Conservation (phyloP, 2,329 filamentous ascomycete genomes). For the Nothomitra cinnamomea region DNA sequence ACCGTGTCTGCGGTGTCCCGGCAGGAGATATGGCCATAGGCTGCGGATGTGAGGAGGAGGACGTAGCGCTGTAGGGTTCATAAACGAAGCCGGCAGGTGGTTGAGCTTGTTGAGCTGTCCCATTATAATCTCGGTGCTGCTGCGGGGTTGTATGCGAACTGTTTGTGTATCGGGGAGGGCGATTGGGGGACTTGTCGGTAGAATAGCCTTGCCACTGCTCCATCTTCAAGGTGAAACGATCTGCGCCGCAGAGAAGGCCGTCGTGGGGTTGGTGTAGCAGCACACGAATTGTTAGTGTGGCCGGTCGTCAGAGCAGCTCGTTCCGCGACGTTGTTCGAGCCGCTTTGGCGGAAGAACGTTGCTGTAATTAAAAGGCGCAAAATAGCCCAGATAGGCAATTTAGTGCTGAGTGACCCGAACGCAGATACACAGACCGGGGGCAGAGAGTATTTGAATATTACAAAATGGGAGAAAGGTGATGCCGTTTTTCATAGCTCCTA, state of each 20-base stretch:
- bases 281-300: slow-evolving; percentile 2
- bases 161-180: neutral
- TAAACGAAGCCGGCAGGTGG: slow-evolving; percentile 4
- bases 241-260: neutral
- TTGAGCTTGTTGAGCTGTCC: slow-evolving; percentile 3
- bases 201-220: slow-evolving; percentile 3
- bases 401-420: neutral
- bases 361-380: slow-evolving; percentile 2
- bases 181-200: neutral
- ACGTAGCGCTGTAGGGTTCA: slow-evolving; percentile 5
- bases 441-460: too few relatives aligned
- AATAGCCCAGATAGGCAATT: slow-evolving; percentile 2
- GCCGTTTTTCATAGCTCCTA: too few relatives aligned
- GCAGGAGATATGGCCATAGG: slow-evolving; percentile 3
- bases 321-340: slow-evolving; percentile 1
- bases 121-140: slow-evolving; percentile 3
- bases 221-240: neutral
- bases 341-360: slow-evolving; percentile 3
- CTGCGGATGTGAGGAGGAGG: neutral
- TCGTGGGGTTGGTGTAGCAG: neutral
- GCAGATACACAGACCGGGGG: too few relatives aligned
- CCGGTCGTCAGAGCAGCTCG: slow-evolving; percentile 1
- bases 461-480: too few relatives aligned
- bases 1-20: slow-evolving; percentile 4
- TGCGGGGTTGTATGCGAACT: slow-evolving; percentile 4